These are phyloP conservation scores for Lodderomyces margitis DNA, from an alignment of 1,139 yeast species.

Conservation along the genomic window DNA sequence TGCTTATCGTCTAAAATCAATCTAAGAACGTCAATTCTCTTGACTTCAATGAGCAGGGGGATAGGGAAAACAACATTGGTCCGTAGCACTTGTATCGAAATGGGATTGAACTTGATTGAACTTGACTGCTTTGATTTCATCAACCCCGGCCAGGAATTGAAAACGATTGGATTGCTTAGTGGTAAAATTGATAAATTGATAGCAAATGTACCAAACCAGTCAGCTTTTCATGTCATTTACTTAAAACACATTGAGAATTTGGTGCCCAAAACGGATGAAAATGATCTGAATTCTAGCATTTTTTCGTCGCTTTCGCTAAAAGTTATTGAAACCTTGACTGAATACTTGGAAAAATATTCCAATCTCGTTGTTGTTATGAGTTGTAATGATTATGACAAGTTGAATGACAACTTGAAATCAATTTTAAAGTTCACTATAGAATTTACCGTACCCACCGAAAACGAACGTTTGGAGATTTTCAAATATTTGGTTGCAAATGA, in stretches of 20 bases:
- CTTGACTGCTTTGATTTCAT: conserved; percentile 67
- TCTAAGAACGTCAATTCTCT: conserved; percentile 60
- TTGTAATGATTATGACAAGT: conserved; percentile 65
- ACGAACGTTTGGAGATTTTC: conserved; percentile 68
- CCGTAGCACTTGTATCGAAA: conserved; percentile 49
- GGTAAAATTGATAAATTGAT: conserved; percentile 70
- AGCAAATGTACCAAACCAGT: conserved; percentile 19
- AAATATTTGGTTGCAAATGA: conserved; percentile 40
- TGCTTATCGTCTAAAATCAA: conserved; percentile 35
- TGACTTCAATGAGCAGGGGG: conserved; percentile 70
- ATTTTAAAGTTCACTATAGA: conserved; percentile 75
- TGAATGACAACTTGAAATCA: conserved; percentile 67
- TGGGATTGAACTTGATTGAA: conserved; percentile 69
- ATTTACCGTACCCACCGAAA: conserved; percentile 75
- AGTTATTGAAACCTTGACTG: conserved; percentile 57
- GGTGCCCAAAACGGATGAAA: conserved; percentile 63
- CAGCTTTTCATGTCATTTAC: conserved; percentile 45
- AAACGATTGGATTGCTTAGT: conserved; percentile 71
- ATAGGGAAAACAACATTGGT: conserved; percentile 76
- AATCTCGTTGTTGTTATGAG: conserved; percentile 64
- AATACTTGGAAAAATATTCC: conserved; percentile 39
- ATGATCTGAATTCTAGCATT: conserved; percentile 55
- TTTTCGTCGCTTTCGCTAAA: conserved; percentile 59
- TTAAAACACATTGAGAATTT: conserved; percentile 75
- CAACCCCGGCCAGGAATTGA: conserved; percentile 69